A percentile compares a stretch with the other conserved stretches of the same genome.
Conservation (phyloP, 495 filamentous ascomycete genomes). For the Gamarada debralockiae region DNA sequence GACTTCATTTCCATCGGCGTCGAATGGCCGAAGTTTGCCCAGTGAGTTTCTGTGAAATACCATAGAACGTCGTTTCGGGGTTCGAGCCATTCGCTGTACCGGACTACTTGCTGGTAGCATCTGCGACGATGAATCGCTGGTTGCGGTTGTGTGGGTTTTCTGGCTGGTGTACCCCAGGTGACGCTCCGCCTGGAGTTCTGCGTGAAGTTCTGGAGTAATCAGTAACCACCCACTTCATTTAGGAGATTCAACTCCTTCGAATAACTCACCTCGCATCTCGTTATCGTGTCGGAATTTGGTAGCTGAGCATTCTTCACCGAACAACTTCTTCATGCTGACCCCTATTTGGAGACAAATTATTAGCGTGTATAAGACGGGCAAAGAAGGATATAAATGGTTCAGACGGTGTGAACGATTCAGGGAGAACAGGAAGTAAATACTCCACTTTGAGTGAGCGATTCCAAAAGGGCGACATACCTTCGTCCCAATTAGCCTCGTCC, state of each 20-base stretch:
- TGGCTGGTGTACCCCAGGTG: not conserved
- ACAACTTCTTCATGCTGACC: slow-evolving; percentile 60
- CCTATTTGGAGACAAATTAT: no score
- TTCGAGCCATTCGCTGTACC: not conserved
- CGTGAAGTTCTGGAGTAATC: no score
- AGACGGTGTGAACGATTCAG: not conserved
- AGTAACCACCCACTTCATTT: no score
- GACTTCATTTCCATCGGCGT: slow-evolving; percentile 7
- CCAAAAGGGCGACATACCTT: slow-evolving; percentile 31
- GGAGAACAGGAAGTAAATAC: not conserved
- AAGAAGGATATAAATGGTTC: not conserved
- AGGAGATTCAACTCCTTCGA: not conserved
- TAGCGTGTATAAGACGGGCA: not conserved
- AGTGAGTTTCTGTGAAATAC: not conserved
- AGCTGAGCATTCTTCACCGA: slow-evolving; percentile 64
- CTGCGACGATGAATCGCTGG: not conserved
- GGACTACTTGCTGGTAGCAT: not conserved
- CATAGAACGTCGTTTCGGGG: not conserved
- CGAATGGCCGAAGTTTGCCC: slow-evolving; percentile 2
- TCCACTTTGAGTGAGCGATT: not conserved
- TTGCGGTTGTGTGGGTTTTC: not conserved
- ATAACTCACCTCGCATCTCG: slow-evolving; percentile 40
- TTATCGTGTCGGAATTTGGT: slow-evolving; percentile 61
- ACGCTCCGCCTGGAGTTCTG: not conserved
- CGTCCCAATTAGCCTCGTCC: slow-evolving; percentile 56